phyloP scores from a whole-genome alignment of 2,329 filamentous ascomycete genomes.

The Rhynchosporium secalis region DNA sequence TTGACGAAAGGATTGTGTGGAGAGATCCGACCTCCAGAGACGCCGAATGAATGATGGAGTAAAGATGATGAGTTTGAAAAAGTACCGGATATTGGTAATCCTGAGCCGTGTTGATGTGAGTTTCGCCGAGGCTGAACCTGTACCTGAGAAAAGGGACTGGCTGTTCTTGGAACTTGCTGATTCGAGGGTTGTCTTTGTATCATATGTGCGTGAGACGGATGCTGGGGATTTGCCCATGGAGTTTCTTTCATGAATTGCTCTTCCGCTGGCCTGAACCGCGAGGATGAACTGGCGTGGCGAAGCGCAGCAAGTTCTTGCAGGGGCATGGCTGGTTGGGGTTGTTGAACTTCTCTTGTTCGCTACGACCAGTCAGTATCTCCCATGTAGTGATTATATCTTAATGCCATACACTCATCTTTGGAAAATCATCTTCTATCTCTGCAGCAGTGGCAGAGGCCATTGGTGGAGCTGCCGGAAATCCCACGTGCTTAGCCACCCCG shows the following conservation, averaged over 20 bases:
- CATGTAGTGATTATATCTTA: constrained; percentile 9
- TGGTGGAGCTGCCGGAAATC: constrained; percentile 91
- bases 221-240: constrained; percentile 89
- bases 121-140: constrained; percentile 41
- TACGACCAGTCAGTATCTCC: constrained; percentile 28
- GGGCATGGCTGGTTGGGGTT: constrained; percentile 27
- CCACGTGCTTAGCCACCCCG: constrained; percentile 90
- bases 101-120: constrained; percentile 41
- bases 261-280: constrained; percentile 60
- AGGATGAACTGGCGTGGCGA: constrained; percentile 37
- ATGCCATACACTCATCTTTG: constrained; percentile 78
- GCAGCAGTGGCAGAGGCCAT: constrained; percentile 69
- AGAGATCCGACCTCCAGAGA: constrained; percentile 34
- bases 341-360: constrained; percentile 36
- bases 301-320: constrained; percentile 40
- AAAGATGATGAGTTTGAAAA: constrained; percentile 36
- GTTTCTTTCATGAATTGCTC: constrained; percentile 88
- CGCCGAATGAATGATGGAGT: constrained; percentile 34
- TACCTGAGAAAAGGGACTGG: constrained; percentile 40
- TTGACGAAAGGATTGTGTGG: constrained; percentile 38
- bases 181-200: constrained; percentile 44
- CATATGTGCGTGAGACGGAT: constrained; percentile 60
- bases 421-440: constrained; percentile 84
- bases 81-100: constrained; percentile 38
- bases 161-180: constrained; percentile 42